These are phyloP conservation scores for Agapanthus africanus DNA, from an alignment of 106 monocot genomes.

Conservation along the genomic window DNA sequence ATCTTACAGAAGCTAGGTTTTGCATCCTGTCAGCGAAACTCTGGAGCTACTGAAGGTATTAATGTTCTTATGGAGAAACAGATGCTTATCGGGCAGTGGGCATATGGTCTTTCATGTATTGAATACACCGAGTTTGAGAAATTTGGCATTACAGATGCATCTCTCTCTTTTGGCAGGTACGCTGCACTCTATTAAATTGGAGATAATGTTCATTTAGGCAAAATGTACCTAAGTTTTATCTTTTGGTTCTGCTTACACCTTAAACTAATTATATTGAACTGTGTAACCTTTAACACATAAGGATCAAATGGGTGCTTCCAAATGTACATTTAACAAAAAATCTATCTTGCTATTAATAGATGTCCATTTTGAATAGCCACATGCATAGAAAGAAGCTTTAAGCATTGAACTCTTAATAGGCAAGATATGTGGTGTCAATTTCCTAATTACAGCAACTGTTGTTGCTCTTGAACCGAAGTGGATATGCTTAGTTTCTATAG, in stretches of 20 bases:
- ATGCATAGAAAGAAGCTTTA: background rate
- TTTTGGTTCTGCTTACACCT: background rate
- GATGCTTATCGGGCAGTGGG: conserved; percentile 53
- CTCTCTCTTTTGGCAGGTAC: conserved; percentile 49
- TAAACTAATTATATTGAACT: too few species aligned
- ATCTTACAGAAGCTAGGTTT: conserved; percentile 91
- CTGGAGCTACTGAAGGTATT: conserved; percentile 90
- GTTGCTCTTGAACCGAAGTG: background rate
- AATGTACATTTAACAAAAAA: background rate
- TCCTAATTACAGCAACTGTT: background rate
- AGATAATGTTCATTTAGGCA: background rate
- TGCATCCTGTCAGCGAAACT: conserved; percentile 76
- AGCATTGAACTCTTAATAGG: background rate
- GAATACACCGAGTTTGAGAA: conserved; percentile 98
- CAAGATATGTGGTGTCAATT: background rate
- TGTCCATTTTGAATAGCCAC: background rate
- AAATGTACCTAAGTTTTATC: background rate
- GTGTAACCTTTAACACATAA: background rate
- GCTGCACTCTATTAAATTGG: background rate
- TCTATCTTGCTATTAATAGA: background rate
- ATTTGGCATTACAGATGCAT: conserved; percentile 51
- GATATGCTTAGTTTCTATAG: background rate
- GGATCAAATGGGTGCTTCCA: background rate
- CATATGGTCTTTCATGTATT: conserved; percentile 85
- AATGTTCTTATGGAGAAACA: conserved; percentile 89